These are phyloP conservation scores for Taphrina populina DNA, from an alignment of 1,139 yeast species.

Conservation along the genomic window DNA sequence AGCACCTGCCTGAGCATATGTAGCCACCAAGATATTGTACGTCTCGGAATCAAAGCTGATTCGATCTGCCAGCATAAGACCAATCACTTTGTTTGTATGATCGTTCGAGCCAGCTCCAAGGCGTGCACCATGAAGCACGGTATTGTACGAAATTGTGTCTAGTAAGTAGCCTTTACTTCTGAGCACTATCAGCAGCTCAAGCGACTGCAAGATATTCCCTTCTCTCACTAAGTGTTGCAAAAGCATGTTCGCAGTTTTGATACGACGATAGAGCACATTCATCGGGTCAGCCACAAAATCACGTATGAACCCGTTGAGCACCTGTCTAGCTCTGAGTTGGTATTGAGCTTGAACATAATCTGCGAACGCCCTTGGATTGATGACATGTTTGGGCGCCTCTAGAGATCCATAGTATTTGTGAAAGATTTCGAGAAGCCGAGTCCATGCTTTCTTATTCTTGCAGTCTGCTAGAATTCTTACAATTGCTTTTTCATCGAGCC, in stretches of 20 bases:
- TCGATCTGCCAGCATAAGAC: not conserved
- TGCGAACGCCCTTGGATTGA: no score
- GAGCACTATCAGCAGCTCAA: not conserved
- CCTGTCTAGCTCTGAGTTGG: not conserved
- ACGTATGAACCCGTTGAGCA: not conserved
- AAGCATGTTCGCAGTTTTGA: not conserved
- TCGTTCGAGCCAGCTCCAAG: not conserved
- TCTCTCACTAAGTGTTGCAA: not conserved
- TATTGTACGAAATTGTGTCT: slow-evolving; percentile 11
- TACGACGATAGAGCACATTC: not conserved
- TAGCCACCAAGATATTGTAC: slow-evolving; percentile 1
- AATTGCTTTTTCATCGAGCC: no score
- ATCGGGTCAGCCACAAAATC: not conserved
- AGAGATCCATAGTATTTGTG: not conserved
- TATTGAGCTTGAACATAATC: slow-evolving; percentile 3
- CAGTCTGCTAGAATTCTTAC: not conserved
- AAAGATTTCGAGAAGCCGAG: not conserved
- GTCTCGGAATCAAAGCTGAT: not conserved
- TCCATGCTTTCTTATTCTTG: not conserved
- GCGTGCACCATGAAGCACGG: slow-evolving; percentile 9
- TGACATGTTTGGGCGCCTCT: not conserved
- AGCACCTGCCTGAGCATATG: not conserved
- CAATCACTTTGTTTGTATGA: not conserved
- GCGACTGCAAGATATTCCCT: not conserved
- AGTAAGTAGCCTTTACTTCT: not conserved